Evolutionary conservation across 169 alveolate genomes (phyloP).

Genomic region (Plasmodium reichenowi): DNA sequence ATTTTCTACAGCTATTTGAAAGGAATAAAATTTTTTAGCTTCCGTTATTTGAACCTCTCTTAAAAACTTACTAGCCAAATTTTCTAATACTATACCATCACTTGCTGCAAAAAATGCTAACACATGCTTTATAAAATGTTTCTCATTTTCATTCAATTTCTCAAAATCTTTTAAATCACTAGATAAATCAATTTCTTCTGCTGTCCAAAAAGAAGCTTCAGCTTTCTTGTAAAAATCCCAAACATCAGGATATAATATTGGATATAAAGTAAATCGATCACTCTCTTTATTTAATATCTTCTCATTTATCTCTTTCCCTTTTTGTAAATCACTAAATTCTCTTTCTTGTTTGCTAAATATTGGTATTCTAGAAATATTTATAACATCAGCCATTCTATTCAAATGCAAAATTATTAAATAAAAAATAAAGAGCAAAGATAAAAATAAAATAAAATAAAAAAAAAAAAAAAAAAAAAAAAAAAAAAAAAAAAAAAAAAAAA

Average conservation of each 20-base stretch:
- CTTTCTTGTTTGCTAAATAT: constrained; percentile 55
- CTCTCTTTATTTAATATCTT: constrained; percentile 65
- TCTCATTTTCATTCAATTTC: constrained; percentile 90
- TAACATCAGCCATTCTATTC: constrained; percentile 58
- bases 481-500: not conserved
- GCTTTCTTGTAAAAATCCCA: constrained; percentile 98
- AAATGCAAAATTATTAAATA: not conserved
- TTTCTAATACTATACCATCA: constrained; percentile 99
- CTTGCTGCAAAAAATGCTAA: constrained; percentile 98
- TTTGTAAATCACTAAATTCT: constrained; percentile 74
- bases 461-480: not conserved
- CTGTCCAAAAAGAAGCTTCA: constrained; percentile 98
- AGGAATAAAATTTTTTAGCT: constrained; percentile 97
- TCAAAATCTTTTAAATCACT: constrained; percentile 97
- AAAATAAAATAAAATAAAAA: not conserved
- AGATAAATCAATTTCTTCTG: constrained; percentile 98
- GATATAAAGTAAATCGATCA: constrained; percentile 82
- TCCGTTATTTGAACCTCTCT: constrained; percentile 97
- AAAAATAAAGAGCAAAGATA: not conserved
- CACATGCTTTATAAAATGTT: constrained; percentile 95
- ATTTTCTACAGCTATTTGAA: constrained; percentile 98
- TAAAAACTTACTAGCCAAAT: constrained; percentile 95
- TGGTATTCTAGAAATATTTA: constrained; percentile 39
- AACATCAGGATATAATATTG: constrained; percentile 92
- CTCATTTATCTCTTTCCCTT: constrained; percentile 53